phyloP scores from a whole-genome alignment of 768 basidiomycete genomes.

The Candolleomyces eurysporus region DNA sequence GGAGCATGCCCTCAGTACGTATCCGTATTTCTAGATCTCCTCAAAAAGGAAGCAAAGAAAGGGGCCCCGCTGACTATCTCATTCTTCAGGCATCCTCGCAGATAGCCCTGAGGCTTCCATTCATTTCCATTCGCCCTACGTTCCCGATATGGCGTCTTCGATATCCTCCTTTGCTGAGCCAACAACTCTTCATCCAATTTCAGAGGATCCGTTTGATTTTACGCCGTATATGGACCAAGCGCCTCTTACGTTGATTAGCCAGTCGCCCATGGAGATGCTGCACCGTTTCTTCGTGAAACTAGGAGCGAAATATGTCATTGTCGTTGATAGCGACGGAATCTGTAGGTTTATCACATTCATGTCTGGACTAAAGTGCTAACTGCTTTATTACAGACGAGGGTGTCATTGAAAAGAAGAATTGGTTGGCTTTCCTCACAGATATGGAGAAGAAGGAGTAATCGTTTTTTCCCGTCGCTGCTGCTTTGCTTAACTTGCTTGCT shows the following conservation, averaged over 20 bases:
- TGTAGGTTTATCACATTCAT: conserved; percentile 47
- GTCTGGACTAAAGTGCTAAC: neutral
- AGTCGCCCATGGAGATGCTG: conserved; percentile 87
- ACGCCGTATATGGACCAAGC: conserved; percentile 94
- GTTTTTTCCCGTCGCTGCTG: neutral
- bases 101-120: conserved; percentile 68
- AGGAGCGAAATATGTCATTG: conserved; percentile 86
- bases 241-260: conserved; percentile 78
- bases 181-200: neutral
- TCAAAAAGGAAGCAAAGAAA: neutral
- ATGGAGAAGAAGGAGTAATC: conserved; percentile 53
- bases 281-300: conserved; percentile 95
- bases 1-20: conserved; percentile 85
- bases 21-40: neutral
- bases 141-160: conserved; percentile 49
- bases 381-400: conserved; percentile 63
- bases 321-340: conserved; percentile 77
- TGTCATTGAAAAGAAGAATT: conserved; percentile 90
- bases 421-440: conserved; percentile 83
- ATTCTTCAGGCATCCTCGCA: conserved; percentile 61
- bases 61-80: neutral
- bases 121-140: conserved; percentile 54
- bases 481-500: neutral
- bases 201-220: conserved; percentile 71
- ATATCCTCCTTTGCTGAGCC: conserved; percentile 48